Conservation (phyloP, 2,329 filamentous ascomycete genomes). For the Cladophialophora carrionii region DNA sequence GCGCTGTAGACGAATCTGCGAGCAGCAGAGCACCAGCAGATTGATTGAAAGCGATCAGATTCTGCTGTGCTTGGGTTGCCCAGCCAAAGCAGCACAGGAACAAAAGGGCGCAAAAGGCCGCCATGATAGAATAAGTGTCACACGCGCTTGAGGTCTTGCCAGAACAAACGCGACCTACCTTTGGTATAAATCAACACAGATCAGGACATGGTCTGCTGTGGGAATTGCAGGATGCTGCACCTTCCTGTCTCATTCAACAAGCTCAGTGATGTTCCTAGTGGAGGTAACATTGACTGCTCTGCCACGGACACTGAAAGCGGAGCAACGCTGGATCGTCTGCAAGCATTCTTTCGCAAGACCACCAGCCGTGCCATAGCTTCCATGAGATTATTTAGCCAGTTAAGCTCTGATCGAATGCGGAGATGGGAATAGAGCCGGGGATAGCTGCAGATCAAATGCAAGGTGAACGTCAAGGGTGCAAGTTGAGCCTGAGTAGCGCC, state of each 20-base stretch:
- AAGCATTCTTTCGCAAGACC: neutral
- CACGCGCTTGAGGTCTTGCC: neutral
- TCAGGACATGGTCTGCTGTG: neutral
- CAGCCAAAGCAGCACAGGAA: constrained; percentile 9
- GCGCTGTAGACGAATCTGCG: constrained; percentile 12
- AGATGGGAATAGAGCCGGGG: constrained; percentile 5
- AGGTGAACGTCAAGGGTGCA: neutral
- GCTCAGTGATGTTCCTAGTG: neutral
- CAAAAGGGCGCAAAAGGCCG: constrained; percentile 5
- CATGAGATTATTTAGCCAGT: constrained; percentile 9
- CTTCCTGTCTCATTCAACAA: constrained; percentile 2
- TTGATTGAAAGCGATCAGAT: constrained; percentile 15
- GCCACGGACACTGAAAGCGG: constrained; percentile 4
- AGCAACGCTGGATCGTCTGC: neutral
- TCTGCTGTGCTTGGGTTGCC: constrained; percentile 7
- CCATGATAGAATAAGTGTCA: neutral
- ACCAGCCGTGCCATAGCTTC: neutral
- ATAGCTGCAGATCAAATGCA: neutral
- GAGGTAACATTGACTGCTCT: neutral
- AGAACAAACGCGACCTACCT: constrained; percentile 2
- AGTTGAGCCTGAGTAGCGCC: neutral
- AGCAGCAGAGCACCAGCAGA: constrained; percentile 13
- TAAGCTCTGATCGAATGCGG: constrained; percentile 2
- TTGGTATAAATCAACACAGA: neutral
- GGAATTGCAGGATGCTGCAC: neutral